phyloP scores from a whole-genome alignment of 441 rosid species.

The Erysimum pusillum region DNA sequence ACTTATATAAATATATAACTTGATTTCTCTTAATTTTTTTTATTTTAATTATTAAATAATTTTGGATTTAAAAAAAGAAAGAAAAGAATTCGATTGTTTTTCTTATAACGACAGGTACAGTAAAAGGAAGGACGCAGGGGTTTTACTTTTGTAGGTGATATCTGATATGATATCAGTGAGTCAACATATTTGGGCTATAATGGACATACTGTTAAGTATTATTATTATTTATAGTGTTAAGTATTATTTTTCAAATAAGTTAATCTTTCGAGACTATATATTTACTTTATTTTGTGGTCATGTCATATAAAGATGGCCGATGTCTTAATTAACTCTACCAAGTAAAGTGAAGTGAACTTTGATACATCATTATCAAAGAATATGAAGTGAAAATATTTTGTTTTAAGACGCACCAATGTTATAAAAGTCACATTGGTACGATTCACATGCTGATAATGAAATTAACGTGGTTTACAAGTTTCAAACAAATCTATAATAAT shows the following conservation, averaged over 20 bases:
- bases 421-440: constrained; percentile 32
- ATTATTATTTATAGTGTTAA: neutral
- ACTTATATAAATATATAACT: too few species aligned
- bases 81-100: too few species aligned
- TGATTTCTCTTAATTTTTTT: too few species aligned
- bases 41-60: too few species aligned
- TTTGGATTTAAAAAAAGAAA: too few species aligned
- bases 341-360: constrained; percentile 24
- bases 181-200: too few species aligned
- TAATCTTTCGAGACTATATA: neutral
- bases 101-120: too few species aligned
- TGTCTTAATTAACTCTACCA: constrained; percentile 23
- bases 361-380: constrained; percentile 38
- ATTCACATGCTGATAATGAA: constrained; percentile 42
- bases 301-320: constrained; percentile 40
- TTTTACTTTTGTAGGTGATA: too few species aligned
- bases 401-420: constrained; percentile 26
- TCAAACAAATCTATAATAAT: constrained; percentile 23
- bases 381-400: constrained; percentile 14
- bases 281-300: neutral
- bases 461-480: constrained; percentile 35
- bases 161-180: too few species aligned
- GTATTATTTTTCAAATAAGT: neutral
- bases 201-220: neutral
- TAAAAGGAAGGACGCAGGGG: too few species aligned